These are phyloP conservation scores for Ophiostoma angusticollis DNA, from an alignment of 2,329 filamentous ascomycete species.

Conservation along the genomic window DNA sequence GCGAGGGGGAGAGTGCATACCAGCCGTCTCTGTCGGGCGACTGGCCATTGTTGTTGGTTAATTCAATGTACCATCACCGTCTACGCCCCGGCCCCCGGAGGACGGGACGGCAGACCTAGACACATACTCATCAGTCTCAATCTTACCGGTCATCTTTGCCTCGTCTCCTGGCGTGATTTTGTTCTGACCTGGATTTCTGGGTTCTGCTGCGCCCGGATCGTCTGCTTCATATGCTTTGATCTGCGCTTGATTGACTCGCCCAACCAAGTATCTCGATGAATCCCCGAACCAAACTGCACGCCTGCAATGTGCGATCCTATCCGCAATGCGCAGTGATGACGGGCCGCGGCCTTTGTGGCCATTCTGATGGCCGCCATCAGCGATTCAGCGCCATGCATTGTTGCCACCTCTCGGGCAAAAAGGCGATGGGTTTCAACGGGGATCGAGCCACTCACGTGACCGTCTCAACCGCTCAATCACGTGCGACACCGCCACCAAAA, in stretches of 20 bases:
- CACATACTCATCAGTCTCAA: too few relatives aligned
- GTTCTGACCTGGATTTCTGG: too few relatives aligned
- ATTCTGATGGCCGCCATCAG: not conserved
- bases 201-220: too few relatives aligned
- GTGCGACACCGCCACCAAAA: slow-evolving; percentile 9
- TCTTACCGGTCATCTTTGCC: too few relatives aligned
- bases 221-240: too few relatives aligned
- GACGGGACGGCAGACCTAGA: slow-evolving; percentile 6
- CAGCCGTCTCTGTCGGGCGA: too few relatives aligned
- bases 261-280: too few relatives aligned
- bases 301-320: too few relatives aligned
- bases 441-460: slow-evolving; percentile 6
- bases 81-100: not conserved
- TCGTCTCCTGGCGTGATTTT: not conserved
- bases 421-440: too few relatives aligned
- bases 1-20: too few relatives aligned
- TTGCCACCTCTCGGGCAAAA: slow-evolving; percentile 3
- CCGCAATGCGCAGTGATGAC: too few relatives aligned
- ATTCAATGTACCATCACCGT: slow-evolving; percentile 10
- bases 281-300: too few relatives aligned
- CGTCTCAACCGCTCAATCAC: slow-evolving; percentile 4
- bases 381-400: not conserved
- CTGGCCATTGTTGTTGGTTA: slow-evolving; percentile 8
- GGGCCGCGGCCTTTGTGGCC: not conserved
- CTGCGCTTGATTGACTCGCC: slow-evolving; percentile 6